These are phyloP conservation scores for Alloteropsis semialata DNA, from an alignment of 176 grass and related monocot genomes.

Conservation along the genomic window DNA sequence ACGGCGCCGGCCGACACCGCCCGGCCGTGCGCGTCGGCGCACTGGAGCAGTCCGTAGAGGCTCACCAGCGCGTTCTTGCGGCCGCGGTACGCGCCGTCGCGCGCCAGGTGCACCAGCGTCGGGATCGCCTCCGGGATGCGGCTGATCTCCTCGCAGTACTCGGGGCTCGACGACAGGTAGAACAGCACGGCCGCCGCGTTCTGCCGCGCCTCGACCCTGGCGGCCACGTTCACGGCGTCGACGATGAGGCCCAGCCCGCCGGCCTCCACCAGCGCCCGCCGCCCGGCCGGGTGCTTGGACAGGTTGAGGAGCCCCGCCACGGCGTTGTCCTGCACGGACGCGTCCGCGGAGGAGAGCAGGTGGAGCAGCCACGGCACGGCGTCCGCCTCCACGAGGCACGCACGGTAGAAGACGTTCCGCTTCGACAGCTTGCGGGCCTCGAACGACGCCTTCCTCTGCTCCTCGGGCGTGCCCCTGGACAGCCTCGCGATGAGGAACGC, in stretches of 20 bases:
- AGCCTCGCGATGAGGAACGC: constrained; percentile 50
- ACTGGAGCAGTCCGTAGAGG: constrained; percentile 55
- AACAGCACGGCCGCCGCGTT: constrained; percentile 80
- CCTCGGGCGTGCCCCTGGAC: constrained; percentile 17
- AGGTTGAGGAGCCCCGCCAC: constrained; percentile 62
- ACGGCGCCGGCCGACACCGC: constrained; percentile 52
- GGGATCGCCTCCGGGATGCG: constrained; percentile 59
- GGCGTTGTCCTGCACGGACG: constrained; percentile 55
- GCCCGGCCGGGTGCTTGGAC: constrained; percentile 63
- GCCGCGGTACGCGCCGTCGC: constrained; percentile 48
- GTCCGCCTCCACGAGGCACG: constrained; percentile 65
- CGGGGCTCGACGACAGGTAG: constrained; percentile 68
- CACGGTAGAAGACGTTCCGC: constrained; percentile 63
- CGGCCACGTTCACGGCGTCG: constrained; percentile 45
- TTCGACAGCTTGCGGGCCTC: constrained; percentile 79
- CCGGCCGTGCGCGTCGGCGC: constrained; percentile 24
- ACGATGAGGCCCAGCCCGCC: constrained; percentile 61
- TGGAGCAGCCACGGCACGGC: constrained; percentile 75
- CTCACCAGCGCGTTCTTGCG: constrained; percentile 69
- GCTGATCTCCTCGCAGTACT: constrained; percentile 62
- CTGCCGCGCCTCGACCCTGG: constrained; percentile 55
- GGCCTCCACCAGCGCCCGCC: constrained; percentile 47
- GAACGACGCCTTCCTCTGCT: constrained; percentile 54
- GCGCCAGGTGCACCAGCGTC: constrained; percentile 53
- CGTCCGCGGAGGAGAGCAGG: constrained; percentile 47